Percentiles rank a stretch among this genome's conserved stretches.
These are phyloP conservation scores for Carallia brachiata DNA, from an alignment of 345 rosid genomes.

Conservation along the genomic window DNA sequence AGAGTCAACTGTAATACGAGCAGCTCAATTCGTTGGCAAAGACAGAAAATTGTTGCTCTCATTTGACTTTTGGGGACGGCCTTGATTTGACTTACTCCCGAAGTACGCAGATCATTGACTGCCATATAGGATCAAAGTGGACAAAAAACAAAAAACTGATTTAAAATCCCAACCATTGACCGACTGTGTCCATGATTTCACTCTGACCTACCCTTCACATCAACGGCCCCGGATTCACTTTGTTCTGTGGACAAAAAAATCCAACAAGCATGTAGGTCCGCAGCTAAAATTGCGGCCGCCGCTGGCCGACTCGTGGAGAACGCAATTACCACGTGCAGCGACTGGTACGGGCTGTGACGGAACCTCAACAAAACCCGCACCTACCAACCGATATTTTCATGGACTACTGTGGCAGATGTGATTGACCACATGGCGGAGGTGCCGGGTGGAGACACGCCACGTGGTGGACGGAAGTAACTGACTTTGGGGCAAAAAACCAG, in stretches of 20 bases:
- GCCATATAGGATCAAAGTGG: too few species aligned
- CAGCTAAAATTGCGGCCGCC: too few species aligned
- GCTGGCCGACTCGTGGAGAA: not conserved
- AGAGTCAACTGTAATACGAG: too few species aligned
- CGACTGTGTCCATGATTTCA: too few species aligned
- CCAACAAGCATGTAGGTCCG: not conserved
- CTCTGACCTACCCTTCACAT: not conserved
- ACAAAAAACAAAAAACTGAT: too few species aligned
- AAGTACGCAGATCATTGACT: too few species aligned
- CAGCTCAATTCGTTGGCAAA: too few species aligned
- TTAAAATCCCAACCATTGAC: too few species aligned
- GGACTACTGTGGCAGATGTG: not conserved
- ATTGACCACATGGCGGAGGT: constrained; percentile 24
- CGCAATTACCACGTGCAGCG: constrained; percentile 15
- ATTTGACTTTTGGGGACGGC: too few species aligned
- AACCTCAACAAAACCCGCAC: constrained; percentile 11
- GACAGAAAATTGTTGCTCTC: too few species aligned
- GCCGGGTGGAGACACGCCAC: constrained; percentile 10
- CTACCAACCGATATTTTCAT: not conserved
- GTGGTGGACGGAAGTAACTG: not conserved
- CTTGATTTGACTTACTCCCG: too few species aligned
- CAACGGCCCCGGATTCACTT: constrained; percentile 3
- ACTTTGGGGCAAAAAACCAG: constrained; percentile 20
- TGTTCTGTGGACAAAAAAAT: not conserved
- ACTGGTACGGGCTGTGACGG: constrained; percentile 18